Conservation (phyloP, 805 yeast species). For the Candida michaelii region DNA sequence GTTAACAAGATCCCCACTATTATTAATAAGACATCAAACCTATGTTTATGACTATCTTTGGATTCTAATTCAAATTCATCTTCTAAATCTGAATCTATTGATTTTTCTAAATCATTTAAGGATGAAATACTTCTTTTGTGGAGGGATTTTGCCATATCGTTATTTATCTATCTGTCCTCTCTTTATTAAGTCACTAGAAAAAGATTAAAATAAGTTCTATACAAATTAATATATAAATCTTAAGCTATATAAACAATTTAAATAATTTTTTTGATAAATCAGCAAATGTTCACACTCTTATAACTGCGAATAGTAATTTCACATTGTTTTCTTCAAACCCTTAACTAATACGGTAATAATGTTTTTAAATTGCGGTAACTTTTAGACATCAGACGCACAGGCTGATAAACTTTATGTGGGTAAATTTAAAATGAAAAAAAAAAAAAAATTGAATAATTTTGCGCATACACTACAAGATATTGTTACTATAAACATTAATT, state of each 20-base stretch:
- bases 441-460: not conserved
- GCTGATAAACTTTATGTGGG: conserved; percentile 1
- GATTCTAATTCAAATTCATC: not conserved
- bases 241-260: not conserved
- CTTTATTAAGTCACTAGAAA: too few relatives aligned
- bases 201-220: not conserved
- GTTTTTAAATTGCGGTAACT: conserved; percentile 3
- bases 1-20: conserved; percentile 10
- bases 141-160: conserved; percentile 2
- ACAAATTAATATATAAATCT: not conserved
- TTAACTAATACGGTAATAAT: conserved; percentile 5
- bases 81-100: not conserved
- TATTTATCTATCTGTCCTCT: too few relatives aligned
- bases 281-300: conserved; percentile 3
- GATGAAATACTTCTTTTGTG: conserved; percentile 15
- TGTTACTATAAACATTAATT: too few relatives aligned
- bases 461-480: not conserved
- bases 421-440: not conserved
- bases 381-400: conserved; percentile 1
- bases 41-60: not conserved
- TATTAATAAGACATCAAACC: conserved; percentile 6
- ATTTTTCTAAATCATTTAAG: conserved; percentile 9
- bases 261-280: not conserved
- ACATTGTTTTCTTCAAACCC: conserved; percentile 1
- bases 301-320: conserved; percentile 3